Conservation (phyloP, 352 stramenopile species). For the Globisporangium iwayamae region DNA sequence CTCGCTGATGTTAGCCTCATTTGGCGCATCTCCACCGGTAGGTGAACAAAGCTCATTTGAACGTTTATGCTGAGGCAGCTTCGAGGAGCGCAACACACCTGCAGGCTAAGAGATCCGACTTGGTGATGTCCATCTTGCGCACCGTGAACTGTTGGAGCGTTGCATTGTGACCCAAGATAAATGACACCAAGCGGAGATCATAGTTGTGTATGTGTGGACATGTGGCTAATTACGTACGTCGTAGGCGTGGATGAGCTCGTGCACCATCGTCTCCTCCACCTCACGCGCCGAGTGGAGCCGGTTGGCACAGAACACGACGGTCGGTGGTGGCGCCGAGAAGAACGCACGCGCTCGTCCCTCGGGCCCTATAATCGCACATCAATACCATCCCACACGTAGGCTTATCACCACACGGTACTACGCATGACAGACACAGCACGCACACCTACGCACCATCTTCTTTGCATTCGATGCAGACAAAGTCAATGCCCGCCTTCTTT, state of each 20-base stretch:
- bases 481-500: constrained; percentile 41
- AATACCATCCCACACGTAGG: neutral
- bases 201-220: neutral
- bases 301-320: constrained; percentile 82
- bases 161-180: neutral
- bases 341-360: constrained; percentile 76
- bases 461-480: constrained; percentile 75
- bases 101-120: constrained; percentile 72
- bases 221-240: constrained; percentile 38
- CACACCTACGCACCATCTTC: constrained; percentile 40
- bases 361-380: constrained; percentile 30
- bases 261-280: constrained; percentile 81
- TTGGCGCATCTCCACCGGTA: neutral
- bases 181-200: neutral
- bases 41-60: neutral
- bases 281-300: constrained; percentile 64
- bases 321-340: constrained; percentile 78
- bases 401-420: neutral
- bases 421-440: neutral
- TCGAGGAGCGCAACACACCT: constrained; percentile 28
- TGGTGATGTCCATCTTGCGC: constrained; percentile 84
- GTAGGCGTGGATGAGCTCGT: constrained; percentile 85
- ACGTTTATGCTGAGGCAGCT: neutral
- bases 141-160: constrained; percentile 57
- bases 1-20: neutral